Evolutionary conservation across 345 rosid species (phyloP), one percentile per base, ranked within the genome.

Genomic region (Limnanthes douglasii): DNA sequence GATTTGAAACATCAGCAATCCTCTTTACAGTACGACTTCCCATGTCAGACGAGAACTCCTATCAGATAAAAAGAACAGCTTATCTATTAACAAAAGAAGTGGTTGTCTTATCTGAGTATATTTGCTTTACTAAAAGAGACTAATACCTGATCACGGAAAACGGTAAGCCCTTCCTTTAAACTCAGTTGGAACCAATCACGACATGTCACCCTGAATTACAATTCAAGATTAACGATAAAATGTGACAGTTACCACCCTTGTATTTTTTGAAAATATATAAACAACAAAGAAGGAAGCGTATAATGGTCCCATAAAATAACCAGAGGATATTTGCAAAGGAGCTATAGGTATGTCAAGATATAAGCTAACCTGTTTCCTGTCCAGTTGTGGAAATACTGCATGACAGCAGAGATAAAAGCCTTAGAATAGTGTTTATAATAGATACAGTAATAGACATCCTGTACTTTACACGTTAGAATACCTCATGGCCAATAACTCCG

Each of bases 351-450:
- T 13, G 11, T 43, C n/a, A 24, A 31, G 25, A 36, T 11, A 42
- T 8, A 31, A 45, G 37, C 56, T 57, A 62, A 86, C 98, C 98
- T 90, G 75, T 84, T 80, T 50, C 99, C 99, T 37, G 99, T 92
- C 99, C 99, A 92, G 58, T 92, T 92, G 78, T 92, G 96, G 66
- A 92, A 92, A 60, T 85, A 92, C 99, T 92, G 76, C 78, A 71
- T 21, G 42, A 23, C 53, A 18, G 61, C 16, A 36, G 39, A 39
- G 58, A 48, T 37, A 18, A 26, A 49, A 53, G 45, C 25, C 14
- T 38, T 21, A 54, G 35, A 31, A 31, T 23, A 37, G 13, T 4
- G 4, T 28, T 4, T 19, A 43, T 10, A 16, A 11, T 12, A 22
- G 27, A 35, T 19, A 14, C 18, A 32, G 5, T 16, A 5, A 19